phyloP scores from a whole-genome alignment of 78 protist genomes.

The Dictyostelium firmibasis region DNA sequence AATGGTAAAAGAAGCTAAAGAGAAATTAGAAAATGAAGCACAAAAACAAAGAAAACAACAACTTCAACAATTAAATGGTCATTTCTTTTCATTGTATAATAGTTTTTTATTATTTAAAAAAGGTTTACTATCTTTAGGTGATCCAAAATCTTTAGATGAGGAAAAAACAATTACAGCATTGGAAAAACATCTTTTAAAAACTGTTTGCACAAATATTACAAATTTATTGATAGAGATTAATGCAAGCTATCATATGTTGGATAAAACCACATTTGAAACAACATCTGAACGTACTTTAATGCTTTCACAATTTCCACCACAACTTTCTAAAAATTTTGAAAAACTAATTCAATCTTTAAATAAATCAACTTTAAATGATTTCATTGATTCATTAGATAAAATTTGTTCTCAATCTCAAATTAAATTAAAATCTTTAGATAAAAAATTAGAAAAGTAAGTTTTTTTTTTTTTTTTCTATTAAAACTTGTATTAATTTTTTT shows the following conservation, averaged over 20 bases:
- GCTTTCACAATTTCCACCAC: constrained; percentile 21
- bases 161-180: not conserved
- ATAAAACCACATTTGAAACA: constrained; percentile 20
- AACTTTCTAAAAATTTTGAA: constrained; percentile 4
- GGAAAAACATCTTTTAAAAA: constrained; percentile 57
- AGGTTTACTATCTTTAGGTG: constrained; percentile 31
- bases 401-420: constrained; percentile 41
- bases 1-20: constrained; percentile 54
- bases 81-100: constrained; percentile 19
- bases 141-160: not conserved
- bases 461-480: not conserved
- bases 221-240: constrained; percentile 47
- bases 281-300: constrained; percentile 24
- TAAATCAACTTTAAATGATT: constrained; percentile 41
- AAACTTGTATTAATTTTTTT: not conserved
- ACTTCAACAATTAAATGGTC: constrained; percentile 1
- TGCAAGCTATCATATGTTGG: constrained; percentile 51
- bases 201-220: constrained; percentile 13
- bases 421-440: constrained; percentile 70
- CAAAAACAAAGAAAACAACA: constrained; percentile 38
- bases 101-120: constrained; percentile 44
- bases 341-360: constrained; percentile 39
- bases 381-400: constrained; percentile 41
- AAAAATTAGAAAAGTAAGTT: constrained; percentile 64
- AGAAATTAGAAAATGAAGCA: constrained; percentile 51